Conservation (phyloP, 192 early-diverging fungal species). For the Radiomyces spectabilis region DNA sequence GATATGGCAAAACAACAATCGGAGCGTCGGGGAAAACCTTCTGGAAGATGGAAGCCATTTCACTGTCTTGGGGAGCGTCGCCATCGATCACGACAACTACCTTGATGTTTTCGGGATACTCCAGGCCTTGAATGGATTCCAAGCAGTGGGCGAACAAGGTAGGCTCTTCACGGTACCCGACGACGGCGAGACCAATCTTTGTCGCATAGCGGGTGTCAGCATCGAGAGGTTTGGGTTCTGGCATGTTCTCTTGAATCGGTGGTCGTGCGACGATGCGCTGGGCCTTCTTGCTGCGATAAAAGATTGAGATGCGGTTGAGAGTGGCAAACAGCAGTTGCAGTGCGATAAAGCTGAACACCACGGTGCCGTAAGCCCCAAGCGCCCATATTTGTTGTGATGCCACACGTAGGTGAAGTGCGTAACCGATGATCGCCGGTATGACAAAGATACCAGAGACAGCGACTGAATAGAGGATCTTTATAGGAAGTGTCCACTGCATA, state of each 20-base stretch:
- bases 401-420: slow-evolving; percentile 13
- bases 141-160: slow-evolving; percentile 21
- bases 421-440: slow-evolving; percentile 24
- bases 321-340: slow-evolving; percentile 28
- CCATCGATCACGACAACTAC: slow-evolving; percentile 29
- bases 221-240: too few species aligned
- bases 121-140: slow-evolving; percentile 18
- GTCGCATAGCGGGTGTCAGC: slow-evolving; percentile 4
- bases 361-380: slow-evolving; percentile 27
- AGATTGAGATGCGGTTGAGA: slow-evolving; percentile 13
- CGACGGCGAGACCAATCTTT: slow-evolving; percentile 23
- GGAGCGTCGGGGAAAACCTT: slow-evolving; percentile 14
- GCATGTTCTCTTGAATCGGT: too few species aligned
- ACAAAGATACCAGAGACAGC: slow-evolving; percentile 21
- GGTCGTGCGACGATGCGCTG: not conserved
- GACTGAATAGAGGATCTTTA: slow-evolving; percentile 28
- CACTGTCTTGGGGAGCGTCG: slow-evolving; percentile 16
- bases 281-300: slow-evolving; percentile 1
- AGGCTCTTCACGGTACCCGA: slow-evolving; percentile 28
- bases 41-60: slow-evolving; percentile 28
- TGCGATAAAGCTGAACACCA: slow-evolving; percentile 26
- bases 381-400: slow-evolving; percentile 8
- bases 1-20: slow-evolving; percentile 7
- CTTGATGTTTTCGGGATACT: slow-evolving; percentile 23
- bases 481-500: slow-evolving; percentile 15